phyloP scores from a whole-genome alignment of 2,329 filamentous ascomycete genomes.

The Pyrenochaeta sp. region DNA sequence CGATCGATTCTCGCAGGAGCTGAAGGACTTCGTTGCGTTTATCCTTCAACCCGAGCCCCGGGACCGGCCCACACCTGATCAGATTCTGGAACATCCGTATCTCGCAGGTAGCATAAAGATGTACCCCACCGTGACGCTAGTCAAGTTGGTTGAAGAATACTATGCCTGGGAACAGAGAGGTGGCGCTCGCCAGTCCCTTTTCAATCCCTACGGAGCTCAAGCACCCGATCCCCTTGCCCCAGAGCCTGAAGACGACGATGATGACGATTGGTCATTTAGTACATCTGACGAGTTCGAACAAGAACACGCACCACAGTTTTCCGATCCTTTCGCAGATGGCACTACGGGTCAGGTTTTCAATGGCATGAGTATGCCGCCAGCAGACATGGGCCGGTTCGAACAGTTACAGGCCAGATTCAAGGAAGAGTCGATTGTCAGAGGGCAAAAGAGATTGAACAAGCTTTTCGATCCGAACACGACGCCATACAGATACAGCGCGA shows the following conservation, averaged over 20 bases:
- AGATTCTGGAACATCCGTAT: slow-evolving; percentile 75
- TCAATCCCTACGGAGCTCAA: slow-evolving; percentile 66
- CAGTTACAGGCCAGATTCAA: slow-evolving; percentile 60
- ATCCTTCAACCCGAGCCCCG: slow-evolving; percentile 75
- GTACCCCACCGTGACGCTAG: slow-evolving; percentile 71
- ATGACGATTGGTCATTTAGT: slow-evolving; percentile 72
- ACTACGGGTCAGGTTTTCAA: slow-evolving; percentile 25
- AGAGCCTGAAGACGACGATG: slow-evolving; percentile 52
- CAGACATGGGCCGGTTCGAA: slow-evolving; percentile 44
- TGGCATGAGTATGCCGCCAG: slow-evolving; percentile 51
- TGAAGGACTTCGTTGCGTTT: slow-evolving; percentile 76
- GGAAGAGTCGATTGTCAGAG: slow-evolving; percentile 65
- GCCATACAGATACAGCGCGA: slow-evolving; percentile 66
- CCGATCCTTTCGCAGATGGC: slow-evolving; percentile 55
- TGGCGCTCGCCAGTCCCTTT: slow-evolving; percentile 72
- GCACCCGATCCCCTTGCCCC: slow-evolving; percentile 61
- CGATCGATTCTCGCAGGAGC: slow-evolving; percentile 72
- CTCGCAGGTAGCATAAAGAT: slow-evolving; percentile 68
- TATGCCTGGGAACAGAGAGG: slow-evolving; percentile 79
- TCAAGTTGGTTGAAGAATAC: slow-evolving; percentile 74
- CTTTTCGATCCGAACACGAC: slow-evolving; percentile 65
- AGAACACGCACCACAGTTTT: slow-evolving; percentile 51
- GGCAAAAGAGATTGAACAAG: slow-evolving; percentile 64
- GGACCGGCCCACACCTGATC: slow-evolving; percentile 73
- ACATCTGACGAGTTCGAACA: slow-evolving; percentile 68